A percentile compares a stretch with the other conserved stretches of the same genome.
These are phyloP conservation scores for Neopestalotiopsis clavispora DNA, from an alignment of 2,329 filamentous ascomycete species.

Conservation along the genomic window DNA sequence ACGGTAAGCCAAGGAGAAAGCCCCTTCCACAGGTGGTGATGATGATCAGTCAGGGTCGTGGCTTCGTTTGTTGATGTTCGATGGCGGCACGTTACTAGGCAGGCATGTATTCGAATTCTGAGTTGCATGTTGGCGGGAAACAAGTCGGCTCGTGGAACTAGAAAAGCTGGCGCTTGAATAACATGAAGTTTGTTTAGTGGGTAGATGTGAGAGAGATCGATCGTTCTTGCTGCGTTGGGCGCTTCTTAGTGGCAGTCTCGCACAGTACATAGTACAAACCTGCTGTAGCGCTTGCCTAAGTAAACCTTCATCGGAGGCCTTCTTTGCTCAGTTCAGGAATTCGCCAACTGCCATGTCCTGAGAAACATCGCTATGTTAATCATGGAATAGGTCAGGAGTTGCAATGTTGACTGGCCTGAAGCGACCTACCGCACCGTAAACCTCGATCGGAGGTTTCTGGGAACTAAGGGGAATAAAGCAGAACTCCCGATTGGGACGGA, in stretches of 20 bases:
- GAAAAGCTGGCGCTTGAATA: background rate
- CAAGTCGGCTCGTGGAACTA: background rate
- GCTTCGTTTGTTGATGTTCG: conserved; percentile 4
- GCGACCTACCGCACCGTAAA: background rate
- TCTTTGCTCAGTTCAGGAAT: background rate
- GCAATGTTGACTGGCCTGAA: background rate
- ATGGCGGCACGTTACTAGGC: background rate
- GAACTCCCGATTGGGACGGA: background rate
- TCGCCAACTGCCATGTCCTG: background rate
- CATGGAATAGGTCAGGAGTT: background rate
- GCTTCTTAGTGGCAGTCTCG: no score
- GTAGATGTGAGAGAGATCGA: background rate
- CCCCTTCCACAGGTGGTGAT: background rate
- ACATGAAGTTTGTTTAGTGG: background rate
- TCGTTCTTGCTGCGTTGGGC: no score
- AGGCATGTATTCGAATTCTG: background rate
- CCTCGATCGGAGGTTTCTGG: background rate
- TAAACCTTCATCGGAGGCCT: background rate
- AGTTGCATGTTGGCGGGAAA: background rate
- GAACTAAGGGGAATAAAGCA: background rate
- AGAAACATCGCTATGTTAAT: background rate
- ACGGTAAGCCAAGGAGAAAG: background rate
- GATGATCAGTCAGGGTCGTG: background rate
- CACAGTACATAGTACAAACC: no score
- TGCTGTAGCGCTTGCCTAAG: no score